Conservation (phyloP, 441 rosid species). For the Populus hybrid region DNA sequence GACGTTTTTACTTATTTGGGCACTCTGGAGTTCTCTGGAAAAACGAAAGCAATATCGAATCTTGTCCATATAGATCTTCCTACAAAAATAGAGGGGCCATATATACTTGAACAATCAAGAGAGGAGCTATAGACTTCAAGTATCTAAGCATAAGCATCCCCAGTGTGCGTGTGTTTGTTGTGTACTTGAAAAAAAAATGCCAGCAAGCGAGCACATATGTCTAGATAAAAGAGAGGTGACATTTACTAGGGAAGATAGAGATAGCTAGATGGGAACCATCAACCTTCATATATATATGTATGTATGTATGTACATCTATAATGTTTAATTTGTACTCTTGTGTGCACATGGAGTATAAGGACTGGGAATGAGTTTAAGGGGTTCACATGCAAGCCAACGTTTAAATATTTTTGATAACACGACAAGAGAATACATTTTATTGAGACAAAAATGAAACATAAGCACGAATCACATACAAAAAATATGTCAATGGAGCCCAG, state of each 20-base stretch:
- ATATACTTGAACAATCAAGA: slow-evolving; percentile 10
- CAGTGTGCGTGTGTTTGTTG: neutral
- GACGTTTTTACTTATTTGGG: slow-evolving; percentile 26
- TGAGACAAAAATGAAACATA: neutral
- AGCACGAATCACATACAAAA: neutral
- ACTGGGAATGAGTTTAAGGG: neutral
- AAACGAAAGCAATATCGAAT: slow-evolving; percentile 38
- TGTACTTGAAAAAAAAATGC: neutral
- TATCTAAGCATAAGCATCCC: neutral
- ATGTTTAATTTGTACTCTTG: neutral
- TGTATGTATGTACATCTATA: neutral
- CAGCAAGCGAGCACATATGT: neutral
- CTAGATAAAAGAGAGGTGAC: neutral
- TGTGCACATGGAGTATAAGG: neutral
- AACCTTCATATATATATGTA: neutral
- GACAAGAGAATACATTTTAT: neutral
- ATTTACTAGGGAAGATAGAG: neutral
- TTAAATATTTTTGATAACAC: neutral
- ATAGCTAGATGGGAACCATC: neutral
- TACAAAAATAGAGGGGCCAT: slow-evolving; percentile 22
- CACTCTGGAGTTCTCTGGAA: neutral
- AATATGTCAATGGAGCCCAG: neutral
- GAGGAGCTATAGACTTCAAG: neutral
- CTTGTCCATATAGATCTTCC: slow-evolving; percentile 27
- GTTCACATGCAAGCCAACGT: neutral